Conservation (phyloP, 1,284 basidiomycete genomes). For the Puccinia coronata region DNA sequence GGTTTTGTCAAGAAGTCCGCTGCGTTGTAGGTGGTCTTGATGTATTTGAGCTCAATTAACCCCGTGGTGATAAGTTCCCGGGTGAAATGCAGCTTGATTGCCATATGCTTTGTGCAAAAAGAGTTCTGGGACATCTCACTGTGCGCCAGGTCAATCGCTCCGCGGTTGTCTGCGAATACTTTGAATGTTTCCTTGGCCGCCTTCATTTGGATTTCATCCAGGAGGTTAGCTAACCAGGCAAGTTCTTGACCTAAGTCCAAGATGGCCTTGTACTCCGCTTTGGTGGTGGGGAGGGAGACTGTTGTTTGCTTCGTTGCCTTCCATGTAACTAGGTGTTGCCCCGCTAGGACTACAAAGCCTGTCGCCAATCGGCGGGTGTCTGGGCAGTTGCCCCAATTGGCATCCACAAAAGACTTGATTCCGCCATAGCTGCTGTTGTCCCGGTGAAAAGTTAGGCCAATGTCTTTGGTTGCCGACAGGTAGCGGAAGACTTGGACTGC, state of each 20-base stretch:
- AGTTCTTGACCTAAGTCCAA: constrained; percentile 63
- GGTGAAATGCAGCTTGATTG: not conserved
- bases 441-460: not conserved
- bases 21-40: not conserved
- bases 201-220: constrained; percentile 49
- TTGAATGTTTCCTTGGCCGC: no score
- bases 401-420: not conserved
- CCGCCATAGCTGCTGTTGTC: not conserved
- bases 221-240: constrained; percentile 59
- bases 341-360: not conserved
- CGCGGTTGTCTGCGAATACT: not conserved
- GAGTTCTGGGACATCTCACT: not conserved
- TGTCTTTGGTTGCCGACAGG: not conserved
- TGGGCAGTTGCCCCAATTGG: not conserved
- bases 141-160: not conserved
- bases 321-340: constrained; percentile 57
- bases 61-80: not conserved
- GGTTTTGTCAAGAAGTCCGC: not conserved
- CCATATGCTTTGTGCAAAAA: not conserved
- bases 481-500: constrained; percentile 10
- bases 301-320: constrained; percentile 59
- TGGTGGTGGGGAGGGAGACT: constrained; percentile 59
- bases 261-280: constrained; percentile 62
- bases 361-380: not conserved
- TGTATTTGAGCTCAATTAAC: not conserved